Percentiles rank a stretch among this genome's conserved stretches.
phyloP scores from a whole-genome alignment of 108 stramenopile species.

The Cylindrotheca fusiformis region DNA sequence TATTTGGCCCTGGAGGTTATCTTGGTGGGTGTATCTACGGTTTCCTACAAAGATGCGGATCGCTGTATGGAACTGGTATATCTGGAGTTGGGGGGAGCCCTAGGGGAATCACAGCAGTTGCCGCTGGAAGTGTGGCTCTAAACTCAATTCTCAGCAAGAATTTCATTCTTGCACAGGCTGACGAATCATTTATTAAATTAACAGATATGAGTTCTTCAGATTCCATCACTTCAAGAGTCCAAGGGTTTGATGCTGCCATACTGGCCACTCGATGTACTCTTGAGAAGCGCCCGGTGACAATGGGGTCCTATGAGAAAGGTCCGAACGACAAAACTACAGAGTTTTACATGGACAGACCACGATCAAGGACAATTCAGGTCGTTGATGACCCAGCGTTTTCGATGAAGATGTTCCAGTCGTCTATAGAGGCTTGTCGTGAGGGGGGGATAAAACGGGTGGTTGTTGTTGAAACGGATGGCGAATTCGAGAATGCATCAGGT shows the following conservation, averaged over 20 bases:
- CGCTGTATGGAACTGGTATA: constrained; percentile 78
- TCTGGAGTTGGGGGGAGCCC: constrained; percentile 38
- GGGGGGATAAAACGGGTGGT: constrained; percentile 47
- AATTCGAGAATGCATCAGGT: constrained; percentile 11
- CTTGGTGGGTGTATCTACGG: constrained; percentile 69
- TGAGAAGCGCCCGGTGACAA: constrained; percentile 56
- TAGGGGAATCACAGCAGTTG: constrained; percentile 59
- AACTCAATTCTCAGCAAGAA: constrained; percentile 54
- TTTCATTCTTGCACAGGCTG: constrained; percentile 69
- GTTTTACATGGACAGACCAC: constrained; percentile 67
- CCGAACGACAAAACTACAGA: constrained; percentile 80
- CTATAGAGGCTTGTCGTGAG: constrained; percentile 49
- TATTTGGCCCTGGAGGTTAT: constrained; percentile 78
- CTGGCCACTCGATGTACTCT: constrained; percentile 55
- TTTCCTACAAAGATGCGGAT: constrained; percentile 70
- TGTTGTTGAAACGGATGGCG: constrained; percentile 57
- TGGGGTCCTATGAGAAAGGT: constrained; percentile 58
- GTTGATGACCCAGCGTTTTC: constrained; percentile 21
- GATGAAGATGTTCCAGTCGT: constrained; percentile 34
- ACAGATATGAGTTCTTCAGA: constrained; percentile 49
- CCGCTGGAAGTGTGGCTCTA: constrained; percentile 42
- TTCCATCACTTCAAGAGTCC: constrained; percentile 44
- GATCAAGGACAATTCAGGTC: constrained; percentile 15
- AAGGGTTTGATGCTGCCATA: constrained; percentile 59
- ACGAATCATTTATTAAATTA: constrained; percentile 63